Evolutionary conservation across 2,329 filamentous ascomycete genomes (phyloP), one percentile per base, ranked within the genome.

Genomic region (Hyphodiscus sp.): DNA sequence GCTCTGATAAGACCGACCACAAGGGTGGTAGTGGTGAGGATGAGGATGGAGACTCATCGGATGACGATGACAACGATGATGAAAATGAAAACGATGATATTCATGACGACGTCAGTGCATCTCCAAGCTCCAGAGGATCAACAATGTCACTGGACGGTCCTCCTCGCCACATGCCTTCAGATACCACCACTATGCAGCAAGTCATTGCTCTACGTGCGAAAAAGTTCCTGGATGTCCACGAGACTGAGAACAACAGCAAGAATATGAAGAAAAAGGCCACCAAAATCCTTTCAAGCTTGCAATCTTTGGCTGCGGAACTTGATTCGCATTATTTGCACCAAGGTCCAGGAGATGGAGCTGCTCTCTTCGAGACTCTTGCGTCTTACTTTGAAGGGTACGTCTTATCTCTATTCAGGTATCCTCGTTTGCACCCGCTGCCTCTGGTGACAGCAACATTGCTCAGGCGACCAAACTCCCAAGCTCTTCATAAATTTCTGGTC

Each of bases 341-440:
- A 44, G 76, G 74, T 1, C 69, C 77, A 1, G 71, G 72, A 6
- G 75, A 80, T 42, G 89, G 87, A 11, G 74, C 77, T 30, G 73
- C 77, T 2, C 74, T 96, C 0, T 97, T 97, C 70, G 75, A 77
- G 30, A 82, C 79, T 49, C 74, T 99, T 54, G 89, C 91, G 0
- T 79, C 81, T 2, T 91, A 94, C 66, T 99, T 99, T 63, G 87
- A 95, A 63, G 85, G 86, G 0, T 89, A 96, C 70, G 86, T 94
- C 1, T 71, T 96, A 51, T 26, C 23, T 26, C 8, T 26, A 8
- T 26, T 26, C 8, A 3, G 8, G 8, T 26, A 3, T 26, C 23
- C 23, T 26, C 8, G 23, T 8, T 26, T n/a, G n/a, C n/a, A n/a
- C n/a, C 23, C 23, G 8, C 23, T 4, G 23, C 4, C 23, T 8